Evolutionary conservation across 2,329 filamentous ascomycete species (phyloP).

Genomic region (Fusarium sp.): DNA sequence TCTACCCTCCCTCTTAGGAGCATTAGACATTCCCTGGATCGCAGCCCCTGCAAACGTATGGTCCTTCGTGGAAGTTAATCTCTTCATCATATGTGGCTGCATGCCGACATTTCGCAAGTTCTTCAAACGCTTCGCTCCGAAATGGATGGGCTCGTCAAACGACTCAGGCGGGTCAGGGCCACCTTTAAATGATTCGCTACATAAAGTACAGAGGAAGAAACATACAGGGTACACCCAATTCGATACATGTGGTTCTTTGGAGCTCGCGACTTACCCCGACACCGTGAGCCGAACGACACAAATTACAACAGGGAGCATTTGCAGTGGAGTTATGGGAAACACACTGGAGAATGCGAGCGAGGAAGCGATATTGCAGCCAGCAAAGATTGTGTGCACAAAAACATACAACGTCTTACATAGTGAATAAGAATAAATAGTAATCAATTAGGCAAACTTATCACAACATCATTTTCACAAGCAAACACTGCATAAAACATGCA

Average conservation of each 20-base stretch:
- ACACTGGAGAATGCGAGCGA: conserved; percentile 7
- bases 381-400: conserved; percentile 9
- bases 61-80: conserved; percentile 48
- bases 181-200: not conserved
- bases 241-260: not conserved
- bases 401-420: conserved; percentile 2
- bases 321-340: not conserved
- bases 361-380: conserved; percentile 11
- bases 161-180: conserved; percentile 49
- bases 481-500: accelerated
- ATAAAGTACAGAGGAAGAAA: conserved; percentile 14
- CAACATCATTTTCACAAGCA: not conserved
- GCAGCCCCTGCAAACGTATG: conserved; percentile 37
- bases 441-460: accelerated
- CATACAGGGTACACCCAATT: conserved; percentile 23
- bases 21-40: conserved; percentile 5
- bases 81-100: conserved; percentile 39
- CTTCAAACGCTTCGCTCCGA: conserved; percentile 64
- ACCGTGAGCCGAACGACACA: not conserved
- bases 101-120: conserved; percentile 55
- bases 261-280: conserved; percentile 1
- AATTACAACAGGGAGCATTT: not conserved
- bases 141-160: conserved; percentile 69
- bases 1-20: conserved; percentile 37
- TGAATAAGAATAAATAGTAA: not conserved